phyloP scores from a whole-genome alignment of 805 yeast genomes.

The Starmerella stigmatis region DNA sequence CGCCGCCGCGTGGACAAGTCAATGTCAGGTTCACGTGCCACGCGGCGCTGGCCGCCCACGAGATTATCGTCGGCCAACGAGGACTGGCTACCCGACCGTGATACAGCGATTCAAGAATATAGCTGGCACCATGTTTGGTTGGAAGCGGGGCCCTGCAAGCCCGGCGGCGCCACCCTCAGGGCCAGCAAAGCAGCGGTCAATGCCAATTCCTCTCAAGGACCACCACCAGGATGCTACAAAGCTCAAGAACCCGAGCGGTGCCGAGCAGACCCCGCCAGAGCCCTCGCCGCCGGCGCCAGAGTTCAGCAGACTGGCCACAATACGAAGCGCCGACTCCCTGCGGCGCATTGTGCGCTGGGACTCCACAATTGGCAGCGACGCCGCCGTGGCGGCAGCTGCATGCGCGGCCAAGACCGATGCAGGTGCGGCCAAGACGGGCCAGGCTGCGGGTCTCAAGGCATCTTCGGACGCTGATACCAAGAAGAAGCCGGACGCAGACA shows the following conservation, averaged over 20 bases:
- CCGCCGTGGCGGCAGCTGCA: neutral
- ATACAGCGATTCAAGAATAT: neutral
- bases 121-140: neutral
- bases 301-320: neutral
- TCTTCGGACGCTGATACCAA: neutral
- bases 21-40: neutral
- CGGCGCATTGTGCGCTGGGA: neutral
- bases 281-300: neutral
- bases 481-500: neutral
- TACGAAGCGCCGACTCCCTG: neutral
- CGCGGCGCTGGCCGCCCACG: neutral
- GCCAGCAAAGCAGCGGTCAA: neutral
- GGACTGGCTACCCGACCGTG: neutral
- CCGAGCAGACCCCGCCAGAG: neutral
- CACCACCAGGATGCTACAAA: neutral
- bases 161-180: neutral
- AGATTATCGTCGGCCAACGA: too few relatives aligned
- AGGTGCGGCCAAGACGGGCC: neutral
- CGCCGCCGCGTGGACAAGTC: too few relatives aligned
- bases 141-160: neutral
- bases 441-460: neutral
- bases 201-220: slow-evolving; percentile 1
- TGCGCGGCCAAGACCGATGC: neutral
- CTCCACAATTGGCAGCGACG: neutral
- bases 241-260: slow-evolving; percentile 1